A percentile compares a stretch with the other conserved stretches of the same genome.
These are phyloP conservation scores for Ustilago hordei DNA, from an alignment of 1,284 basidiomycete genomes.

Conservation along the genomic window DNA sequence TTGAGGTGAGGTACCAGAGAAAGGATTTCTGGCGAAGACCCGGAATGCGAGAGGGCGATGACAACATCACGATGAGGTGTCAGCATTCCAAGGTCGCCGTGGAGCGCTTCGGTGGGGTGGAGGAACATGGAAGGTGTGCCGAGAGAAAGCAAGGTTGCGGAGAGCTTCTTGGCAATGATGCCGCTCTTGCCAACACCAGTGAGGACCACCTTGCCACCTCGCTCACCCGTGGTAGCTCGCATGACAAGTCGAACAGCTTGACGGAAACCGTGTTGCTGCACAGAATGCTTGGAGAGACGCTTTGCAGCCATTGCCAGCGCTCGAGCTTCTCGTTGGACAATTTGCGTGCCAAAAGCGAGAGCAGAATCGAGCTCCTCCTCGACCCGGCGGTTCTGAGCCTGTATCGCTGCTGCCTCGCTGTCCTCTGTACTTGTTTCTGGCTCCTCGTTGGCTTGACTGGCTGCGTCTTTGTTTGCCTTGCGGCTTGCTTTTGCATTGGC, in stretches of 20 bases:
- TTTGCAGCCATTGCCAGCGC: slow-evolving; percentile 48
- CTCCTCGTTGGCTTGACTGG: slow-evolving; percentile 6
- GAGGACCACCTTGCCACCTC: slow-evolving; percentile 69
- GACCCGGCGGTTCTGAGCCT: slow-evolving; percentile 35
- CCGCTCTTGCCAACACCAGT: slow-evolving; percentile 71
- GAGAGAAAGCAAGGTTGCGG: slow-evolving; percentile 61
- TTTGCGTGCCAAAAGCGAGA: slow-evolving; percentile 36
- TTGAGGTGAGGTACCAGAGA: slow-evolving; percentile 68
- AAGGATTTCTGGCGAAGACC: slow-evolving; percentile 69
- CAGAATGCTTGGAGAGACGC: slow-evolving; percentile 38
- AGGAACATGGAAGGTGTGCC: slow-evolving; percentile 70
- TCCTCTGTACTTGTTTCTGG: slow-evolving; percentile 26
- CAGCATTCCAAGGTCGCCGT: slow-evolving; percentile 70
- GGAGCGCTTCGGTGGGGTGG: slow-evolving; percentile 70
- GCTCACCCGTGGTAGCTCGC: slow-evolving; percentile 42
- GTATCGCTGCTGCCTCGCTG: slow-evolving; percentile 36
- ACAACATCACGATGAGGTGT: slow-evolving; percentile 68
- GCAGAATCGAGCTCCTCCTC: slow-evolving; percentile 48
- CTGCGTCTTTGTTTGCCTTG: not conserved
- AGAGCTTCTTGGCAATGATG: slow-evolving; percentile 65
- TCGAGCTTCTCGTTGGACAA: slow-evolving; percentile 50
- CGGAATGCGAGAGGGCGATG: slow-evolving; percentile 70
- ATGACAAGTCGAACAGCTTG: slow-evolving; percentile 54
- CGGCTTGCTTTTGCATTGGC: not conserved
- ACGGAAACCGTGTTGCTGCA: slow-evolving; percentile 45